phyloP scores from a whole-genome alignment of 2,329 filamentous ascomycete species.

The Ophiostoma quercus region DNA sequence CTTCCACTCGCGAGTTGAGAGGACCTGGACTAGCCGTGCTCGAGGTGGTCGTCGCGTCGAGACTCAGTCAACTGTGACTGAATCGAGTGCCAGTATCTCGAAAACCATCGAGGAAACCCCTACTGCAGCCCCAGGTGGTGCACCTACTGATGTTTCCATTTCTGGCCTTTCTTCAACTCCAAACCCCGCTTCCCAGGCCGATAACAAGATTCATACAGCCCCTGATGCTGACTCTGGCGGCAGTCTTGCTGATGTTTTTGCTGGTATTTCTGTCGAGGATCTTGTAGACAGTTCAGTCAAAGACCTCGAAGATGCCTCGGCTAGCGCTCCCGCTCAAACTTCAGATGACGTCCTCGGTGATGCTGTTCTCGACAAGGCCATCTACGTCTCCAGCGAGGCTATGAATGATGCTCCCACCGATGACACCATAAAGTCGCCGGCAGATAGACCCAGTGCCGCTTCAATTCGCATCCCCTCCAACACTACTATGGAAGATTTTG shows the following conservation, averaged over 20 bases:
- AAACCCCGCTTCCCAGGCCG: no score
- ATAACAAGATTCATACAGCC: neutral
- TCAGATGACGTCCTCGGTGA: neutral
- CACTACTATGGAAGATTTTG: neutral
- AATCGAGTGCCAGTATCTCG: neutral
- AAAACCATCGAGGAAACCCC: neutral
- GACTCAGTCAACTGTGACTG: neutral
- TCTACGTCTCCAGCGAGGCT: neutral
- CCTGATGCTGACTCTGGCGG: neutral
- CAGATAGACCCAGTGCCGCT: neutral
- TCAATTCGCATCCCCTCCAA: neutral
- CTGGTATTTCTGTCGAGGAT: neutral
- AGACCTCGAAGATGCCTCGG: neutral
- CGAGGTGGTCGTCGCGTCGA: neutral
- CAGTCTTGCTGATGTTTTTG: neutral
- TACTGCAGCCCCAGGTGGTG: neutral
- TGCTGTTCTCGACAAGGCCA: neutral
- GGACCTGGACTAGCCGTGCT: neutral
- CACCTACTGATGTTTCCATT: neutral
- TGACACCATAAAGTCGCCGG: neutral
- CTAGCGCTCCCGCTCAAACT: neutral
- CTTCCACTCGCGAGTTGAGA: neutral
- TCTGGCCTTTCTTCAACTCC: neutral
- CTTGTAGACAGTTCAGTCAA: neutral
- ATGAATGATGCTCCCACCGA: neutral